phyloP scores from a whole-genome alignment of 306 rosid genomes.

The Rosa multiflora region DNA sequence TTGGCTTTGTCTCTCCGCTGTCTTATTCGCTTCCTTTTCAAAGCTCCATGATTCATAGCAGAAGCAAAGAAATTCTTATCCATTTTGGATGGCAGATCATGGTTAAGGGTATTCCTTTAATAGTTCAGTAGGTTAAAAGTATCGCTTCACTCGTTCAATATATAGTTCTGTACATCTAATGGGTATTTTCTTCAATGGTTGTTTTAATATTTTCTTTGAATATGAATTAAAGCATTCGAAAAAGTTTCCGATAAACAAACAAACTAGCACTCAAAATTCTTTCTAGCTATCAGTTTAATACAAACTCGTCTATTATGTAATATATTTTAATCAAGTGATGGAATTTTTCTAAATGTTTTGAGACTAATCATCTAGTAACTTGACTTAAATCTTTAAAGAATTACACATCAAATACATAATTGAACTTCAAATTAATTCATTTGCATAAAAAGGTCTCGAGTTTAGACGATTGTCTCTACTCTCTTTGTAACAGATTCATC shows the following conservation, averaged over 20 bases:
- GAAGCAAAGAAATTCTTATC: constrained; percentile 4
- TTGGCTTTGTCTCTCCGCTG: constrained; percentile 22
- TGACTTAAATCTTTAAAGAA: neutral
- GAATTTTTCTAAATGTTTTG: no score
- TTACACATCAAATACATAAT: neutral
- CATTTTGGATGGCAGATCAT: neutral
- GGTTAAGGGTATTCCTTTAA: neutral
- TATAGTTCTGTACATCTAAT: neutral
- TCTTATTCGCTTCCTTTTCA: constrained; percentile 39
- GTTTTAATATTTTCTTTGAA: neutral
- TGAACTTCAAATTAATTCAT: neutral
- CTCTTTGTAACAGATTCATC: neutral
- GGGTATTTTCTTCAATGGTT: neutral
- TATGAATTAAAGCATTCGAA: no score
- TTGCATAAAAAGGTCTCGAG: neutral
- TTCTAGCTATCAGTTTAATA: no score
- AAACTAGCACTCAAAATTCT: no score
- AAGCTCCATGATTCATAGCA: constrained; percentile 8
- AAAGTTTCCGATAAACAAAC: no score
- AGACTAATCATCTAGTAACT: neutral
- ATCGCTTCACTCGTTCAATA: neutral
- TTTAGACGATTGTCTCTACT: neutral
- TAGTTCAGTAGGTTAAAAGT: neutral
- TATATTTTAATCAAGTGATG: no score
- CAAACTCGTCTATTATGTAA: no score